Evolutionary conservation across 176 grass and related monocot genomes (phyloP).

Genomic region (Typha latifolia): DNA sequence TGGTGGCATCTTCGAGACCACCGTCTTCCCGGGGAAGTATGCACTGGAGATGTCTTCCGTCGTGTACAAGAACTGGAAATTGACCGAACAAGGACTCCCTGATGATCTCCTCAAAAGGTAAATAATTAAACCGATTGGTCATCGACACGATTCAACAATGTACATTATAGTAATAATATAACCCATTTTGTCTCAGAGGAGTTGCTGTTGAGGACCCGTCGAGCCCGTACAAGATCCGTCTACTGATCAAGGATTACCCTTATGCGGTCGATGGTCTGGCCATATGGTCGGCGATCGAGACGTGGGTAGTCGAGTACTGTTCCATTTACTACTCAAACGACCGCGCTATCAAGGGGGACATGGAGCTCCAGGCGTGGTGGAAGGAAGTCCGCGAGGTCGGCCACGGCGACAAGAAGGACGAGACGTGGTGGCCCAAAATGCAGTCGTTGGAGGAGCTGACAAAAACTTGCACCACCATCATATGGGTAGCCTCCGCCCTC

Average conservation of each 20-base stretch:
- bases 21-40: constrained; percentile 63
- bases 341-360: background rate
- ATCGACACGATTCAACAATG: background rate
- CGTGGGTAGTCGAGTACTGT: background rate
- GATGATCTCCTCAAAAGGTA: constrained; percentile 59
- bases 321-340: constrained; percentile 4
- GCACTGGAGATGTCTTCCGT: constrained; percentile 50
- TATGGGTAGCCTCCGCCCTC: constrained; percentile 22
- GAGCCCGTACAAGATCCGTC: background rate
- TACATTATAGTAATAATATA: background rate
- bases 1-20: constrained; percentile 65
- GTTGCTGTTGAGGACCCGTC: background rate
- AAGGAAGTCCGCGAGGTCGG: constrained; percentile 11
- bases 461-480: constrained; percentile 10
- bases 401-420: constrained; percentile 11
- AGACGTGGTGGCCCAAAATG: constrained; percentile 4
- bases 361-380: constrained; percentile 4
- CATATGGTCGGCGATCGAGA: constrained; percentile 1
- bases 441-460: background rate
- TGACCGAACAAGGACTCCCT: constrained; percentile 56
- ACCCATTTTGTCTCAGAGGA: background rate
- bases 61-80: constrained; percentile 64
- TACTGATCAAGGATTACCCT: background rate
- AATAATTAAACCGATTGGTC: background rate
- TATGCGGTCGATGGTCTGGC: background rate